These are phyloP conservation scores for Hyphopichia burtonii DNA, from an alignment of 1,139 yeast genomes.

Conservation along the genomic window DNA sequence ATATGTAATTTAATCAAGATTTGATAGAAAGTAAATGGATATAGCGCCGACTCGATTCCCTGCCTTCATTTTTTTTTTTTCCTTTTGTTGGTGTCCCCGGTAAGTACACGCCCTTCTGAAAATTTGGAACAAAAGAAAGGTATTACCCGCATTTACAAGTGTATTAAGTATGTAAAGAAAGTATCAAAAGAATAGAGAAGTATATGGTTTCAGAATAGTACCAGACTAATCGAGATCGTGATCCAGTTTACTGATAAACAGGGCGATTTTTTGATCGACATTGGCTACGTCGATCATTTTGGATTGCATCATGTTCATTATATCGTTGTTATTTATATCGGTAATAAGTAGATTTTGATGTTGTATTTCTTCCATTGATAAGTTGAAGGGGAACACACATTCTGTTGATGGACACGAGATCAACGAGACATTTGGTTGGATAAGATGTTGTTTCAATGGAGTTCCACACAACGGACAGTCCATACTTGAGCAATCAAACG, in stretches of 20 bases:
- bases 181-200: too few species aligned
- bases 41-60: too few species aligned
- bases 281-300: constrained; percentile 22
- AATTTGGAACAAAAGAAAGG: too few species aligned
- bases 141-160: not conserved
- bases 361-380: constrained; percentile 25
- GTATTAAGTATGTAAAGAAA: too few species aligned
- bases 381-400: constrained; percentile 35
- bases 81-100: not conserved
- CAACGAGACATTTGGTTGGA: constrained; percentile 26
- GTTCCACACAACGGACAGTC: constrained; percentile 30
- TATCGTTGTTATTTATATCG: constrained; percentile 20
- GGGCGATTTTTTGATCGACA: constrained; percentile 25
- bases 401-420: constrained; percentile 25
- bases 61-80: too few species aligned
- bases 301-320: constrained; percentile 23
- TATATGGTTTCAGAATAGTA: too few species aligned
- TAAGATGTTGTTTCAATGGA: constrained; percentile 21
- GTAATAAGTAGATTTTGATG: constrained; percentile 20
- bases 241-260: constrained; percentile 25
- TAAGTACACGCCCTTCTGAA: not conserved
- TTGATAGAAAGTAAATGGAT: too few species aligned
- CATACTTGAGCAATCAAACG: constrained; percentile 10
- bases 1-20: too few species aligned
- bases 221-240: constrained; percentile 13